Conservation (phyloP, 192 early-diverging fungal species). For the Mortierella hygrophila region DNA sequence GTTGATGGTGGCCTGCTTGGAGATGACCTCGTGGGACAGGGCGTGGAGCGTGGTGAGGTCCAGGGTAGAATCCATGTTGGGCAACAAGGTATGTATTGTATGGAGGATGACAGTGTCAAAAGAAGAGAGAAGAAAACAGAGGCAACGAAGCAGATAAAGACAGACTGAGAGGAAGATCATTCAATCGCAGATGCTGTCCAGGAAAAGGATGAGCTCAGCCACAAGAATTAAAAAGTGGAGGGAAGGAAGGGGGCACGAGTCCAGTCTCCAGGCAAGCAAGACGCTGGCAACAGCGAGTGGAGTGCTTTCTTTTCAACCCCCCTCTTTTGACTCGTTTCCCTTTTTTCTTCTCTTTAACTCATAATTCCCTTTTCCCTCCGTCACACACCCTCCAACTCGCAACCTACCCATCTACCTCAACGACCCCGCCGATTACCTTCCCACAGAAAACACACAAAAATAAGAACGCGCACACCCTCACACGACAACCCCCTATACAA, state of each 20-base stretch:
- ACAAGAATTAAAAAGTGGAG: not conserved
- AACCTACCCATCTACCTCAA: not conserved
- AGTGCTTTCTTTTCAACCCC: not conserved
- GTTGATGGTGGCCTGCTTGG: conserved; percentile 98
- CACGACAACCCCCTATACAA: conserved; percentile 1
- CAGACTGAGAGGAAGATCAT: not conserved
- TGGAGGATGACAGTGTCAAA: conserved; percentile 15
- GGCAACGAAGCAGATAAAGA: not conserved
- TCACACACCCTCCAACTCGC: not conserved
- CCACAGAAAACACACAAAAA: not conserved
- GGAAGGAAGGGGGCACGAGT: not conserved
- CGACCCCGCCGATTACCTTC: not conserved
- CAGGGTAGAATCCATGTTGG: conserved; percentile 44
- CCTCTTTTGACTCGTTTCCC: not conserved
- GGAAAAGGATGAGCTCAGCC: not conserved
- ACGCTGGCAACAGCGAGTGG: no score
- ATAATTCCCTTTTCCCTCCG: not conserved
- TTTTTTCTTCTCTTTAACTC: not conserved
- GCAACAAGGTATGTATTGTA: not conserved
- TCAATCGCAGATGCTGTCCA: not conserved
- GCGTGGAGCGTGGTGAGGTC: conserved; percentile 72
- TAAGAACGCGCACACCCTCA: conserved; percentile 12
- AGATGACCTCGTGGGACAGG: conserved; percentile 95
- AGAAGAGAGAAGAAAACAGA: conserved; percentile 12
- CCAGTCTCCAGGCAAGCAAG: not conserved